These are phyloP conservation scores for Rosa rugosa DNA, from an alignment of 306 rosid genomes.

Conservation along the genomic window DNA sequence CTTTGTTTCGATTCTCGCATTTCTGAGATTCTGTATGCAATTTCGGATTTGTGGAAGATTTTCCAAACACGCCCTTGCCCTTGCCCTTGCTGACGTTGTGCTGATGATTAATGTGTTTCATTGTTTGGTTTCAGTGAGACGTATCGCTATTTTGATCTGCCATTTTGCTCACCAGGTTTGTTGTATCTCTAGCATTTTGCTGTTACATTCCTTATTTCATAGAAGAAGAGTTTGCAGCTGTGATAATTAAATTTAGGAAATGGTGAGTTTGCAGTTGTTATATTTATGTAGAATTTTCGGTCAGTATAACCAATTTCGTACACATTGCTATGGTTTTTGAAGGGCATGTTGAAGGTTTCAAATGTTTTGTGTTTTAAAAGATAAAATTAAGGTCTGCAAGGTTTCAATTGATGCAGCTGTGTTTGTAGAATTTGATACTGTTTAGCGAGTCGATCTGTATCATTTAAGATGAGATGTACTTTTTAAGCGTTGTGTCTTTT, in stretches of 20 bases:
- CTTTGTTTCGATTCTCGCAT: constrained; percentile 10
- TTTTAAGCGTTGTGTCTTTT: neutral
- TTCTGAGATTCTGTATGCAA: neutral
- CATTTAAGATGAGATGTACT: neutral
- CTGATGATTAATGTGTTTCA: neutral
- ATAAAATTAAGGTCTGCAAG: no score
- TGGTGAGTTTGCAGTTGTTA: neutral
- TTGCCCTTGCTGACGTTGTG: neutral
- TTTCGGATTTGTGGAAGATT: neutral
- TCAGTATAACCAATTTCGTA: neutral
- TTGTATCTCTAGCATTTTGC: neutral
- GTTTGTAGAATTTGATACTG: neutral
- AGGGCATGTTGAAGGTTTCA: neutral
- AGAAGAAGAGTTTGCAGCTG: neutral
- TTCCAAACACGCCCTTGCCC: neutral
- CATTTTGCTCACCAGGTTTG: constrained; percentile 67
- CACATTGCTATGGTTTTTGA: neutral
- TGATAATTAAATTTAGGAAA: neutral
- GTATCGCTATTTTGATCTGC: constrained; percentile 76
- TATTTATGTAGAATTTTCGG: neutral
- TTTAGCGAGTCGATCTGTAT: neutral
- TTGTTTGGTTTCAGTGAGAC: constrained; percentile 67
- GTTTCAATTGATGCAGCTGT: neutral
- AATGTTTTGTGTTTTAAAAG: neutral
- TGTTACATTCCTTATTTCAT: neutral